Base-by-base conservation (phyloP, 2,329 filamentous ascomycete species). In the Aschersonia sp. region DNA sequence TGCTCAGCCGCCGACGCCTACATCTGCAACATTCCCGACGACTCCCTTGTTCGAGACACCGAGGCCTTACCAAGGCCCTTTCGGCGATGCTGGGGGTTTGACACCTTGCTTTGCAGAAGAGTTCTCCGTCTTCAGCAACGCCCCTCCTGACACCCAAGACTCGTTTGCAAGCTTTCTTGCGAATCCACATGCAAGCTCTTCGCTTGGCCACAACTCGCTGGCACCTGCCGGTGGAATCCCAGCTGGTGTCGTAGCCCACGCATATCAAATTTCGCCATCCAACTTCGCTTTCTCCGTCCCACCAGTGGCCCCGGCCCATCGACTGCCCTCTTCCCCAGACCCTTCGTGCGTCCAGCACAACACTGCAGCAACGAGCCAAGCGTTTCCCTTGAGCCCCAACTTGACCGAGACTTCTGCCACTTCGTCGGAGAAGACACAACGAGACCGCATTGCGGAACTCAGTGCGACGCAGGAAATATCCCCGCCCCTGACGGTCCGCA, bases 41-140 rank as follows among this genome's bases (percentile, higher is more conserved):
- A 8, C 69, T 57, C 69, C 75, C 47, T 61, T 72, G 50, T 76
- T 79, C 61, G 69, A 77, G 54, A 81, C 76, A 9, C 76, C 76
- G 43, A 73, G 69, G 59, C 62, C 65, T 48, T 67, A 62, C 54
- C 67, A 67, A 52, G 65, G 65, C 50, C 67, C 64, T 48, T 69
- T 72, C 53, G 63, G 73, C 61, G 69, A 74, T 51, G 60, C 70
- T 46, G 66, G 67, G 53, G 69, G 70, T 54, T 77, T 73, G 71
- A 81, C 77, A 43, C 77, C 77, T 59, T 71, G 70, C 49, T 81
- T 79, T 65, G 76, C 77, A 53, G 76, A 81, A 58, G 77, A 81
- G 53, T 81, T 78, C 56, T 79, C 77, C 52, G 76, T 81, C 56
- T 81, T 81, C 66, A 77, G 79, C 63, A 66, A 71, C n/a, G 79